These are phyloP conservation scores for Triticum urartu DNA, from an alignment of 176 grass and related monocot genomes.

Conservation along the genomic window DNA sequence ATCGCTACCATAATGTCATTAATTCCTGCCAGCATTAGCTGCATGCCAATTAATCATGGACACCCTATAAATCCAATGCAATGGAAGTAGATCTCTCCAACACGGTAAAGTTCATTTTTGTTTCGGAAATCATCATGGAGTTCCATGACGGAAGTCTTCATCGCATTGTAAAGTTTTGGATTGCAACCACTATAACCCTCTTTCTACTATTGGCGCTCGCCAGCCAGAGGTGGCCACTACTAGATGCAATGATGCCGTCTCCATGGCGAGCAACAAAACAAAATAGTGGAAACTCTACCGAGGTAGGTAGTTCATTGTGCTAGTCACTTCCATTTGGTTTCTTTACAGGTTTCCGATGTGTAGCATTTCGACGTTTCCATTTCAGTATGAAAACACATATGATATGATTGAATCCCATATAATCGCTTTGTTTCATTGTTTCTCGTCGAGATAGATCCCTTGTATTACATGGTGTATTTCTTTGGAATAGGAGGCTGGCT, in stretches of 20 bases:
- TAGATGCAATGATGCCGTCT: neutral
- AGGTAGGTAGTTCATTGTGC: neutral
- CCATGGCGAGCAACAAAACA: neutral
- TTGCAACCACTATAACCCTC: neutral
- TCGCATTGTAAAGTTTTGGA: neutral
- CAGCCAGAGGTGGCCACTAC: too few relatives aligned
- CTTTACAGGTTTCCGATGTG: neutral
- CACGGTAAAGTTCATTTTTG: neutral
- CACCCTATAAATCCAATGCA: neutral
- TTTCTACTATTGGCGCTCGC: neutral
- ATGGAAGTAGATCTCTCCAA: neutral
- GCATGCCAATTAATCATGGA: neutral
- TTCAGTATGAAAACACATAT: neutral
- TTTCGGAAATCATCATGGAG: neutral
- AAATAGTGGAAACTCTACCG: neutral
- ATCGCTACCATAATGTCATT: neutral
- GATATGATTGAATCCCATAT: neutral
- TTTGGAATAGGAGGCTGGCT: neutral
- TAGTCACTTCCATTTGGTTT: neutral
- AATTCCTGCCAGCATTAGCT: neutral
- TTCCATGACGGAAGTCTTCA: neutral
- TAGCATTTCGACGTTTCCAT: neutral
- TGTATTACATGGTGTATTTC: neutral
- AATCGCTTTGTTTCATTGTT: neutral
- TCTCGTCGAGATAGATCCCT: neutral